phyloP scores from a whole-genome alignment of 129 eudicot genomes.

The Escallonia rubra region DNA sequence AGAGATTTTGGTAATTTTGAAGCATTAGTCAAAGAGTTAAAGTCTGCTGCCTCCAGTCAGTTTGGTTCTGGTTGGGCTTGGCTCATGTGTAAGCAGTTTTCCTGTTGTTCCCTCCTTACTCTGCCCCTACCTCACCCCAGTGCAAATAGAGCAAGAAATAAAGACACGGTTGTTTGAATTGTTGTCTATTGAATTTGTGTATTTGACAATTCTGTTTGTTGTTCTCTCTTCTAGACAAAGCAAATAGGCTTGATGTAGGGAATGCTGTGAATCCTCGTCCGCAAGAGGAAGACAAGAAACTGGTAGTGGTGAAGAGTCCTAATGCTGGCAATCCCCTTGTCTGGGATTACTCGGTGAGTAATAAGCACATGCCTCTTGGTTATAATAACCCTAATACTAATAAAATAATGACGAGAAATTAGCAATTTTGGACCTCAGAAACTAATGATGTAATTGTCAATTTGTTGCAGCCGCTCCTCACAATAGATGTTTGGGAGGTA shows the following conservation, averaged over 20 bases:
- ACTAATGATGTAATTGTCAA: slow-evolving; percentile 10
- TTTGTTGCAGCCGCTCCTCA: slow-evolving; percentile 81
- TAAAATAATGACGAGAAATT: too few relatives aligned
- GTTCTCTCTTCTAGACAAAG: slow-evolving; percentile 53
- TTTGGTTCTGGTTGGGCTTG: slow-evolving; percentile 99
- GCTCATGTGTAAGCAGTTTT: slow-evolving; percentile 71
- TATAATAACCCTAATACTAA: neutral
- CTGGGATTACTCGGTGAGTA: slow-evolving; percentile 88
- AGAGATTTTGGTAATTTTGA: slow-evolving; percentile 93
- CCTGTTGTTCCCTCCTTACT: slow-evolving; percentile 4
- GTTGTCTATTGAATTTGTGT: neutral
- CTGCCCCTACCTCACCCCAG: neutral
- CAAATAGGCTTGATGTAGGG: slow-evolving; percentile 72
- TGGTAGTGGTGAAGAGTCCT: slow-evolving; percentile 89
- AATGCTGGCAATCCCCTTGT: slow-evolving; percentile 96
- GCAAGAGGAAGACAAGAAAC: slow-evolving; percentile 85
- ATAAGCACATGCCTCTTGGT: neutral
- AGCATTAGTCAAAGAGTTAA: slow-evolving; percentile 65
- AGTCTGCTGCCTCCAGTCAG: slow-evolving; percentile 78
- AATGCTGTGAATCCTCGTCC: slow-evolving; percentile 89
- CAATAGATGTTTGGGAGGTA: slow-evolving; percentile 99
- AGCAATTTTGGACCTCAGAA: neutral
- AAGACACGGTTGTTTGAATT: neutral
- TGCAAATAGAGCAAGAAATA: neutral
- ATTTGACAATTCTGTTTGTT: slow-evolving; percentile 1